Evolutionary conservation across 1,284 basidiomycete species (phyloP).

Genomic region (Pseudozyma sp.): DNA sequence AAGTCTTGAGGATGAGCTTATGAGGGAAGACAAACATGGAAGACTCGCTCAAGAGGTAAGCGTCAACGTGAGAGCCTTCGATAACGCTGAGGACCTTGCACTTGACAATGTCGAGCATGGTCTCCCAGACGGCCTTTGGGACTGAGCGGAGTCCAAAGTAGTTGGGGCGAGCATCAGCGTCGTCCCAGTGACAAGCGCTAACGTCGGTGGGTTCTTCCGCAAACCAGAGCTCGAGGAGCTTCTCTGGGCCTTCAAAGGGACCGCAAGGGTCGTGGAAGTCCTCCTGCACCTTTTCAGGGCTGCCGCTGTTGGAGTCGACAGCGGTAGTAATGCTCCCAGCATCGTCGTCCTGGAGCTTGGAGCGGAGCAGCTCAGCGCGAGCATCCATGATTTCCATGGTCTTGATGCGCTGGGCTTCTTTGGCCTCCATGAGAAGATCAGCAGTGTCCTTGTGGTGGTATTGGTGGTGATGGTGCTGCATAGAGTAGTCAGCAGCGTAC

Average conservation of each 20-base stretch:
- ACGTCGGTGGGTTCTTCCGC: conserved; percentile 73
- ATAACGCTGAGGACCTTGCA: conserved; percentile 95
- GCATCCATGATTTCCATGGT: conserved; percentile 50
- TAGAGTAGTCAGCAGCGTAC: conserved; percentile 23
- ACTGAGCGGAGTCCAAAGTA: conserved; percentile 80
- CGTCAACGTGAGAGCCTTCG: conserved; percentile 87
- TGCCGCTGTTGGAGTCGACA: conserved; percentile 41
- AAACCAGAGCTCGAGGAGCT: conserved; percentile 98
- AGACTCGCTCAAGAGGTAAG: conserved; percentile 97
- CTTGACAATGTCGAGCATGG: conserved; percentile 95
- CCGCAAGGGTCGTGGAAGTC: conserved; percentile 57
- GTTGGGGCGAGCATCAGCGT: conserved; percentile 36
- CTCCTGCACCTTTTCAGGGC: conserved; percentile 30
- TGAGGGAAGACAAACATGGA: conserved; percentile 96
- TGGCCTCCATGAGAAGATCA: conserved; percentile 48
- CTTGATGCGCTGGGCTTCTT: conserved; percentile 48
- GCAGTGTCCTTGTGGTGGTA: conserved; percentile 46
- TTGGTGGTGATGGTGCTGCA: conserved; percentile 25
- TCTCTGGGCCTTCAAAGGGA: conserved; percentile 79
- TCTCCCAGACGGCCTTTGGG: conserved; percentile 85
- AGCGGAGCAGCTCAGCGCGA: conserved; percentile 35
- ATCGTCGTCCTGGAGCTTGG: conserved; percentile 37
- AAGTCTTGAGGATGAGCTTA: conserved; percentile 97
- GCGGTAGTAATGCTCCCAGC: conserved; percentile 39
- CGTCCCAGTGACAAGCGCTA: conserved; percentile 42